These are phyloP conservation scores for Aspergillus cejpii DNA, from an alignment of 2,329 filamentous ascomycete species.

Conservation along the genomic window DNA sequence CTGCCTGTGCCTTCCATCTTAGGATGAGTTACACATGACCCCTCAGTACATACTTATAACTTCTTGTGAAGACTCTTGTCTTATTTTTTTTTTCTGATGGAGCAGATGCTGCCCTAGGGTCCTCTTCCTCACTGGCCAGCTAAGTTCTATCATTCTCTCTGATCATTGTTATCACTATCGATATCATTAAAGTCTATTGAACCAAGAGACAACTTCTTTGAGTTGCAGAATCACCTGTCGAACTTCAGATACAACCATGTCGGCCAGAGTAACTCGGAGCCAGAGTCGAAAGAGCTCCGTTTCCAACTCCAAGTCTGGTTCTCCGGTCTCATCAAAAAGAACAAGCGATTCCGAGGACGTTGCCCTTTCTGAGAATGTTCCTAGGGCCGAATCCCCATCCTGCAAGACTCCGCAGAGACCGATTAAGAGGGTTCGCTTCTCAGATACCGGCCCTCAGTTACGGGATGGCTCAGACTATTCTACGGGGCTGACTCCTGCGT, in stretches of 20 bases:
- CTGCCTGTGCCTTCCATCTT: not conserved
- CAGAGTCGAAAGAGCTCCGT: slow-evolving; percentile 19
- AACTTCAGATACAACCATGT: slow-evolving; percentile 10
- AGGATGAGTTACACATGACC: not conserved
- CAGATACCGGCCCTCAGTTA: slow-evolving; percentile 35
- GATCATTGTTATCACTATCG: not conserved
- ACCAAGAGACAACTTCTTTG: not conserved
- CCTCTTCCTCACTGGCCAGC: not conserved
- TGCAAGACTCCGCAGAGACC: slow-evolving; percentile 28
- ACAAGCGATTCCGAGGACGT: slow-evolving; percentile 2
- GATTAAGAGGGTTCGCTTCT: slow-evolving; percentile 43
- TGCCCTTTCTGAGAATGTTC: not conserved
- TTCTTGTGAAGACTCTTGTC: not conserved
- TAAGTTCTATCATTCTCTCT: not conserved
- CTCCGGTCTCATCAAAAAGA: slow-evolving; percentile 3
- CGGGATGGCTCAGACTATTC: slow-evolving; percentile 20
- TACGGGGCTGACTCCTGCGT: slow-evolving; percentile 43
- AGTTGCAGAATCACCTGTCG: not conserved
- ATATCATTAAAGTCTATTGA: not conserved
- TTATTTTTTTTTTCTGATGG: not conserved
- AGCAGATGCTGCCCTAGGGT: not conserved
- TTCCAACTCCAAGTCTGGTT: slow-evolving; percentile 4
- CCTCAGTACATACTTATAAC: not conserved
- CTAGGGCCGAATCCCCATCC: not conserved
- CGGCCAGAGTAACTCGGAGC: slow-evolving; percentile 14